A percentile compares a stretch with the other conserved stretches of the same genome.
phyloP scores from a whole-genome alignment of 2,329 filamentous ascomycete species.

The Xylaria sp. region DNA sequence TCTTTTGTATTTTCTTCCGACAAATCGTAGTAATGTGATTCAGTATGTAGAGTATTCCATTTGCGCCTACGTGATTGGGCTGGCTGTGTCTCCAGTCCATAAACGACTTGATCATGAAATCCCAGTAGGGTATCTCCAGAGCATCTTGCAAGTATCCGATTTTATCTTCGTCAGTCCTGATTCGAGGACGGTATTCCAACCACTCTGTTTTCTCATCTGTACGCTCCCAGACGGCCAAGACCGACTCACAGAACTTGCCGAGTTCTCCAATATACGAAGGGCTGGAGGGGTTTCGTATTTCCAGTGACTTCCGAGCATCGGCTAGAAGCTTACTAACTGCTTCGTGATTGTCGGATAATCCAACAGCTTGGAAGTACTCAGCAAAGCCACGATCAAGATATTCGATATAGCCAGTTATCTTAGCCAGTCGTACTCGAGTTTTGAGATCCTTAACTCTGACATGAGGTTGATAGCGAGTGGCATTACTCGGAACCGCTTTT shows the following conservation, averaged over 20 bases:
- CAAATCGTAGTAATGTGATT: neutral
- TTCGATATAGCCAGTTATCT: neutral
- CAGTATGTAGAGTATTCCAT: neutral
- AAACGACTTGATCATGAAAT: slow-evolving; percentile 1
- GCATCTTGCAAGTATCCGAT: slow-evolving; percentile 2
- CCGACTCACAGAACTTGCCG: neutral
- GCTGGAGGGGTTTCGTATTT: neutral
- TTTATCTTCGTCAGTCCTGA: neutral
- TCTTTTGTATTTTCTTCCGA: neutral
- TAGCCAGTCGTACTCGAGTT: neutral
- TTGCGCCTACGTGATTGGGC: neutral
- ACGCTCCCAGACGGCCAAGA: neutral
- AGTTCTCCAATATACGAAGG: neutral
- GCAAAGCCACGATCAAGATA: neutral
- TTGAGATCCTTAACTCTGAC: neutral
- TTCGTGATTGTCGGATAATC: neutral
- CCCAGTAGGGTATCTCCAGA: neutral
- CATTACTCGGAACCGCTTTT: neutral
- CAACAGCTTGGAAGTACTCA: neutral
- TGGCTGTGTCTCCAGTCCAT: slow-evolving; percentile 1
- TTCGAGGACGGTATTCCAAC: neutral
- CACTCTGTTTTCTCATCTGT: neutral
- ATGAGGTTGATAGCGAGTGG: neutral
- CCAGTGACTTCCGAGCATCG: neutral
- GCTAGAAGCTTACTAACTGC: neutral